Conservation (phyloP, 2,329 filamentous ascomycete genomes). For the Botrytis sinoallii region DNA sequence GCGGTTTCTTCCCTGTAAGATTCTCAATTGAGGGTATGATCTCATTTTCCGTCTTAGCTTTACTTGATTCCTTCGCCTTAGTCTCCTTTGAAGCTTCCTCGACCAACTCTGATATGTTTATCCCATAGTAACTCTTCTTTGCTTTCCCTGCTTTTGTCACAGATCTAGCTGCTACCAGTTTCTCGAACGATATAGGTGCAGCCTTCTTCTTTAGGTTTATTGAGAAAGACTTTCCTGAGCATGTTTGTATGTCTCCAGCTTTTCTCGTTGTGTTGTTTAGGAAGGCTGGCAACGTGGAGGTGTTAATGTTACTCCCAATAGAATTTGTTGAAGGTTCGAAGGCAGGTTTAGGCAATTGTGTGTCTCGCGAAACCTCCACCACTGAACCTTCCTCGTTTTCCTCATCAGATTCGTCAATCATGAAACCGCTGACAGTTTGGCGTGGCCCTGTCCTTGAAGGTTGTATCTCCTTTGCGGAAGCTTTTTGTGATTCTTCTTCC, state of each 20-base stretch:
- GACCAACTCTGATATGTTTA: conserved; percentile 83
- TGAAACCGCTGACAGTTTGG: conserved; percentile 21
- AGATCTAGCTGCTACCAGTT: conserved; percentile 65
- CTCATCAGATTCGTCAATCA: conserved; percentile 22
- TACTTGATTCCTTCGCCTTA: conserved; percentile 39
- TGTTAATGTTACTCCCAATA: neutral
- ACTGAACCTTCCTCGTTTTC: conserved; percentile 15
- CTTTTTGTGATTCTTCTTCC: neutral
- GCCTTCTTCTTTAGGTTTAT: conserved; percentile 53
- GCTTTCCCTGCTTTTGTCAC: conserved; percentile 65
- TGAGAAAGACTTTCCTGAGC: conserved; percentile 51
- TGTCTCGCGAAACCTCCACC: conserved; percentile 5
- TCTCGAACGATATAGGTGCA: conserved; percentile 56
- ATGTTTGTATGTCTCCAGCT: conserved; percentile 32
- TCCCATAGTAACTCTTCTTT: conserved; percentile 79
- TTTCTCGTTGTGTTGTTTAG: conserved; percentile 24
- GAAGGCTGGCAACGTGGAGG: conserved; percentile 28
- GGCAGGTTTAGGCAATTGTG: conserved; percentile 9
- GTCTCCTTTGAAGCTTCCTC: conserved; percentile 60
- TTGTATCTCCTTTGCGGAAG: neutral
- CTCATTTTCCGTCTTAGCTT: conserved; percentile 41
- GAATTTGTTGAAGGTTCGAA: neutral
- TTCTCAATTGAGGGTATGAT: conserved; percentile 43
- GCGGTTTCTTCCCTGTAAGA: conserved; percentile 30
- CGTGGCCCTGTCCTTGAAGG: neutral